Conservation (phyloP, 305 asterid species). For the Fraxinus sp. region DNA sequence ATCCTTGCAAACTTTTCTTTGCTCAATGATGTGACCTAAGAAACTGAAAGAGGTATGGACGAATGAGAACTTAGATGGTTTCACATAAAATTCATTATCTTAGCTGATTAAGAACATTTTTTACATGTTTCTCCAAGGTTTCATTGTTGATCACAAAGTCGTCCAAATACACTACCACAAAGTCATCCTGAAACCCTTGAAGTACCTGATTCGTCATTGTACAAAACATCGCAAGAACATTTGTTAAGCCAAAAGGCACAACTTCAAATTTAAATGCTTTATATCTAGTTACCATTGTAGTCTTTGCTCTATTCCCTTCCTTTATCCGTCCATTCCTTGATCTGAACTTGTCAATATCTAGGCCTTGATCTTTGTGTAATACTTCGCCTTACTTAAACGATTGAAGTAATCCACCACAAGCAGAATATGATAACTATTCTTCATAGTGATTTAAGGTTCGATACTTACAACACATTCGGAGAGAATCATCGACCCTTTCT, state of each 20-base stretch:
- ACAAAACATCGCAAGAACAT: background rate
- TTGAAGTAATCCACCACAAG: slow-evolving; percentile 3
- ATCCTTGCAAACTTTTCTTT: background rate
- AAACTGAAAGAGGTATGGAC: background rate
- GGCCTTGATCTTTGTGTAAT: background rate
- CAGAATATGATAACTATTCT: slow-evolving; percentile 12
- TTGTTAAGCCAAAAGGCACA: background rate
- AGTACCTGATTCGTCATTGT: background rate
- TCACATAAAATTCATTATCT: background rate
- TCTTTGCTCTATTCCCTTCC: background rate
- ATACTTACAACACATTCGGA: background rate
- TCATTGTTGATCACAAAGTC: background rate
- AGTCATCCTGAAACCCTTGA: background rate
- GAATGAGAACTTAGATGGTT: background rate
- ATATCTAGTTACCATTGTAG: slow-evolving; percentile 2
- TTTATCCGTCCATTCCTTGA: background rate
- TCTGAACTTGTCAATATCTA: too few relatives aligned
- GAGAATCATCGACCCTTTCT: background rate
- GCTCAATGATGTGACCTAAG: background rate
- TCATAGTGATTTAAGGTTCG: background rate
- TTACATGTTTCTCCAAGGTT: background rate
- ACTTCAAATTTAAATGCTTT: background rate
- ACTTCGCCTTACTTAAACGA: background rate
- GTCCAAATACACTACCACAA: background rate
- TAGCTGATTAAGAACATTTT: background rate